These are phyloP conservation scores for Mycena alexandri DNA, from an alignment of 768 basidiomycete species.

Conservation along the genomic window DNA sequence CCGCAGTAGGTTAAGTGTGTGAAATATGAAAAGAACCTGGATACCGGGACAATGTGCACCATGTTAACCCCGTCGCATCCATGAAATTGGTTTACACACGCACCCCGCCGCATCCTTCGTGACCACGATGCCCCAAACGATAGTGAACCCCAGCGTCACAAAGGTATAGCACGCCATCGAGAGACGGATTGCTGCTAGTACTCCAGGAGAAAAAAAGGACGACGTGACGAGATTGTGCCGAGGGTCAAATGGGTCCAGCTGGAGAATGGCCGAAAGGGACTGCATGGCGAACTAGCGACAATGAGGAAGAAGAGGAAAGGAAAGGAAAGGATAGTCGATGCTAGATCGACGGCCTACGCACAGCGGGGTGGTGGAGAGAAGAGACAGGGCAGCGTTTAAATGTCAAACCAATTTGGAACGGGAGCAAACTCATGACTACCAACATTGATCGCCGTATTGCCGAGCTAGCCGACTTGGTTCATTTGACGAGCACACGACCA, in stretches of 20 bases:
- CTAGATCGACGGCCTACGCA: conserved; percentile 29
- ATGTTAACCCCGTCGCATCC: conserved; percentile 1
- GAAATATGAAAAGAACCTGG: conserved; percentile 62
- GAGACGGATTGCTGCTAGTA: conserved; percentile 54
- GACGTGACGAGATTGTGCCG: conserved; percentile 57
- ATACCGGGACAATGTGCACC: neutral
- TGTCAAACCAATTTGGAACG: neutral
- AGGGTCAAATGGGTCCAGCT: conserved; percentile 54
- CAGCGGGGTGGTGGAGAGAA: conserved; percentile 27
- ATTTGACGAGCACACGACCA: too few relatives aligned
- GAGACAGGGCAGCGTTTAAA: neutral
- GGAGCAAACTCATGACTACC: conserved; percentile 7
- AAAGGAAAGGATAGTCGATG: conserved; percentile 10
- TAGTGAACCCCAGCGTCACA: conserved; percentile 42
- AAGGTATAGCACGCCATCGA: conserved; percentile 55
- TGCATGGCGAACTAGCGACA: conserved; percentile 19
- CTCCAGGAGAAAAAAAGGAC: conserved; percentile 51
- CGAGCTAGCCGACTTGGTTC: too few relatives aligned
- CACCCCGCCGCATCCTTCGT: conserved; percentile 43
- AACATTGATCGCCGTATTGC: neutral
- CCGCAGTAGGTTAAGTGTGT: conserved; percentile 61
- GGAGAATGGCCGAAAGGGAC: conserved; percentile 27
- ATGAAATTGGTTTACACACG: conserved; percentile 27
- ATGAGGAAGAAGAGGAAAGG: neutral
- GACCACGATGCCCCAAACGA: conserved; percentile 40